Base-by-base conservation (phyloP, 2,329 filamentous ascomycete genomes). In the Diatrype stigma region DNA sequence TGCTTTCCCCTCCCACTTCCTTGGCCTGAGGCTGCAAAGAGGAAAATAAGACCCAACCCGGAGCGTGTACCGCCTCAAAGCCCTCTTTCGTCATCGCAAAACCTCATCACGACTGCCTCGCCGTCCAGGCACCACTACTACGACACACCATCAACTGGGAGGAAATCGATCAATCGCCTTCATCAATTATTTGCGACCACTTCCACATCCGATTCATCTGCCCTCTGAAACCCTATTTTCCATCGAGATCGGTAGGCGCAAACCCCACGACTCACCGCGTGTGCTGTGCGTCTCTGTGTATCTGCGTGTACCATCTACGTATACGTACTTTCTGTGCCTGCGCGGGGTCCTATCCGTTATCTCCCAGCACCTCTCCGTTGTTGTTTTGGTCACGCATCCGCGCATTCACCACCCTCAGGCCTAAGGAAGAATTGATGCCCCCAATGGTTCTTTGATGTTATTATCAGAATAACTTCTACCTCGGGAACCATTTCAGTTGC, bases 241-340 rank as follows among this genome's bases (percentile, higher is more conserved):
- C 56, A 55, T 50, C 51, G 45, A 56, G 53, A 61, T 58, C 50
- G 57, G 60, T 63, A 65, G 64, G 65, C 65, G 65, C 65, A 67
- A 66, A 67, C 64, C 64, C 65, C 63, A 64, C 65, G 56, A 60
- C 60, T 60, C 63, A 63, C 64, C 64, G 65, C 63, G 63, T 56
- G 51, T 61, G 55, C 22, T 48, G 51, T 52, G 60, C 48, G 59
- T 45, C 50, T 60, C 57, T 57, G 60, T 58, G 51, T 58, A 54
- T 57, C 52, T 48, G 22, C 14, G 22, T 44, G 34, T 17, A 37
- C 16, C n/a, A 7, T 7, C 14, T 44, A 12, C 16, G 19, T 42
- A 19, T 17, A 11, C 19, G 19, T 42, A 11, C 19, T 17, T 30
- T 17, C 19, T 17, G 12, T 44, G n/a, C 34, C 40, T 28, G 40